Evolutionary conservation across 768 basidiomycete genomes (phyloP).

Genomic region (Udeniomyces megalosporus): DNA sequence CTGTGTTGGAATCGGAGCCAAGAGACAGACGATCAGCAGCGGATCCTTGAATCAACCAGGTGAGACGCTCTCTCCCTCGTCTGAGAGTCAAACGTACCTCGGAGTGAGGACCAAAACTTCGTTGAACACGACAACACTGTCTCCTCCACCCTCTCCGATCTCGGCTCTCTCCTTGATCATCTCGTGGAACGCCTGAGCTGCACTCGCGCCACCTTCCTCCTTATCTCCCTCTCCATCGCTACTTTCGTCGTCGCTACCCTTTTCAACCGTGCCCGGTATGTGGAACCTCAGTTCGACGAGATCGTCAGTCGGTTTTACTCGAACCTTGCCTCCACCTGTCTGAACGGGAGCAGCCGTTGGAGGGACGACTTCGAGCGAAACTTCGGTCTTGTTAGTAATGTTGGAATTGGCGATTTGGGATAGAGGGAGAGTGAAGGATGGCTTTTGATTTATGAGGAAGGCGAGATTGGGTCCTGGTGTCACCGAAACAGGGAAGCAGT

Average conservation of each 20-base stretch:
- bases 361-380: constrained; percentile 77
- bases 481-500: not conserved
- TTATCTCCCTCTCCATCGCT: constrained; percentile 38
- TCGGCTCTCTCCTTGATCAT: constrained; percentile 90
- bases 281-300: constrained; percentile 93
- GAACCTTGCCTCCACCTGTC: constrained; percentile 29
- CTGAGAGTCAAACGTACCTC: too few relatives aligned
- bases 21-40: not conserved
- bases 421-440: constrained; percentile 77
- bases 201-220: constrained; percentile 40
- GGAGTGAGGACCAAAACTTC: constrained; percentile 90
- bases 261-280: constrained; percentile 55
- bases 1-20: not conserved
- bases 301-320: constrained; percentile 47
- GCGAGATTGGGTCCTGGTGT: constrained; percentile 84
- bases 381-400: constrained; percentile 90
- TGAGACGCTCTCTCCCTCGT: too few relatives aligned
- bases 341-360: constrained; percentile 10
- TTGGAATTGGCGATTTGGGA: constrained; percentile 84
- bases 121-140: constrained; percentile 83
- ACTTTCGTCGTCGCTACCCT: constrained; percentile 38
- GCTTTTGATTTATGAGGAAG: constrained; percentile 74
- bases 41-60: too few relatives aligned
- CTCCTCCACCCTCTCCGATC: constrained; percentile 77
- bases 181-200: constrained; percentile 94